A percentile compares a stretch with the other conserved stretches of the same genome.
phyloP scores from a whole-genome alignment of 2,329 filamentous ascomycete genomes.

The Pseudogymnoascus sp. region DNA sequence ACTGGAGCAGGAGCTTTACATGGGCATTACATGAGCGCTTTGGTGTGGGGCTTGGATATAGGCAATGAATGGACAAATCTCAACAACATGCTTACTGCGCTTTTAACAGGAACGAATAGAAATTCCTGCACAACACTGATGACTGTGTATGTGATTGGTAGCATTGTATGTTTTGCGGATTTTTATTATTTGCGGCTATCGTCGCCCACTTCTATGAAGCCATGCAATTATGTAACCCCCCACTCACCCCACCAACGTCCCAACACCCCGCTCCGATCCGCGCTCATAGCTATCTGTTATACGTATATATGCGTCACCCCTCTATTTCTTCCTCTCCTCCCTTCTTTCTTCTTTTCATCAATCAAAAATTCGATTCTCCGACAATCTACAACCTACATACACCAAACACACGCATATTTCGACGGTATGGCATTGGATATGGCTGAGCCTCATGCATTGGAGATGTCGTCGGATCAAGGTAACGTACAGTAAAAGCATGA shows the following conservation, averaged over 20 bases:
- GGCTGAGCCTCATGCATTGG: slow-evolving; percentile 27
- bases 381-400: background rate
- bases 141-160: background rate
- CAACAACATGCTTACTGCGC: background rate
- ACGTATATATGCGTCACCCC: slow-evolving; percentile 3
- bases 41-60: background rate
- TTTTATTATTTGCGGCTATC: slow-evolving; percentile 3
- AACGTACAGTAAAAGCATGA: slow-evolving; percentile 37
- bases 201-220: slow-evolving; percentile 3
- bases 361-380: background rate
- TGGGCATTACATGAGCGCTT: background rate
- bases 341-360: background rate
- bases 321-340: background rate
- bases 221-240: slow-evolving; percentile 7
- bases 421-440: slow-evolving; percentile 11
- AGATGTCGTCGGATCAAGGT: slow-evolving; percentile 37
- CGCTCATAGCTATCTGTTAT: background rate
- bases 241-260: slow-evolving; percentile 1
- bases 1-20: background rate
- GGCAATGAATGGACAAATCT: background rate
- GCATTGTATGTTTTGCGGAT: background rate
- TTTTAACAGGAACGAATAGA: background rate
- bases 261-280: slow-evolving; percentile 7
- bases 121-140: background rate
- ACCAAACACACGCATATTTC: background rate